Conservation (phyloP, 1,284 basidiomycete species). For the Paramarasmius palmivorus region DNA sequence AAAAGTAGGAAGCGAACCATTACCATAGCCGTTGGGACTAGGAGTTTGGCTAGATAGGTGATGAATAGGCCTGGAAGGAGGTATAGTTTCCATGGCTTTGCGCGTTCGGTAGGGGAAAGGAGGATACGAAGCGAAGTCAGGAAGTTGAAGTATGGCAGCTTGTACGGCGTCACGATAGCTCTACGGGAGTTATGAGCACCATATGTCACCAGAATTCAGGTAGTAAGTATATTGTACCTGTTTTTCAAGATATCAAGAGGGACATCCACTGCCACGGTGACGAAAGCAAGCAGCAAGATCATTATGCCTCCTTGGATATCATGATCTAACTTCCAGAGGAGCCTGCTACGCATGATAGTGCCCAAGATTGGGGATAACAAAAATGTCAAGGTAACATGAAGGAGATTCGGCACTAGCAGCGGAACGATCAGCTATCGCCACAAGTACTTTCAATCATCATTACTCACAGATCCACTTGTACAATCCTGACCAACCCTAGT, state of each 20-base stretch:
- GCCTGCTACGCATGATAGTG: background rate
- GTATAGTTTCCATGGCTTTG: background rate
- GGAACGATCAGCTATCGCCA: background rate
- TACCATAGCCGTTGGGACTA: background rate
- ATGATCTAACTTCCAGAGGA: background rate
- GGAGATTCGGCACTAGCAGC: background rate
- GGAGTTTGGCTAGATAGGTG: background rate
- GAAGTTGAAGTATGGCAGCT: background rate
- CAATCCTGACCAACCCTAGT: background rate
- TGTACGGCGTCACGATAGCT: conserved; percentile 3
- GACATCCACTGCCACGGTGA: background rate
- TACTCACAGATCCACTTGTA: conserved; percentile 1
- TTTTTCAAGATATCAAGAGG: background rate
- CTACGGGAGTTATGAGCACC: background rate
- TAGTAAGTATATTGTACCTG: background rate
- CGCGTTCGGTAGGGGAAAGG: background rate
- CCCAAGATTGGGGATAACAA: background rate
- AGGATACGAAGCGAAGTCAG: background rate
- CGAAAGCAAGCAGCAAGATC: no score
- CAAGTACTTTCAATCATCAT: background rate
- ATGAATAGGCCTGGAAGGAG: background rate
- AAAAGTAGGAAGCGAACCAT: background rate
- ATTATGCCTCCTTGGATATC: background rate
- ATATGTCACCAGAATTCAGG: background rate
- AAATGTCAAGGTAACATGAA: background rate